Evolutionary conservation across 345 rosid genomes (phyloP).

Genomic region (Citrus trifoliata): DNA sequence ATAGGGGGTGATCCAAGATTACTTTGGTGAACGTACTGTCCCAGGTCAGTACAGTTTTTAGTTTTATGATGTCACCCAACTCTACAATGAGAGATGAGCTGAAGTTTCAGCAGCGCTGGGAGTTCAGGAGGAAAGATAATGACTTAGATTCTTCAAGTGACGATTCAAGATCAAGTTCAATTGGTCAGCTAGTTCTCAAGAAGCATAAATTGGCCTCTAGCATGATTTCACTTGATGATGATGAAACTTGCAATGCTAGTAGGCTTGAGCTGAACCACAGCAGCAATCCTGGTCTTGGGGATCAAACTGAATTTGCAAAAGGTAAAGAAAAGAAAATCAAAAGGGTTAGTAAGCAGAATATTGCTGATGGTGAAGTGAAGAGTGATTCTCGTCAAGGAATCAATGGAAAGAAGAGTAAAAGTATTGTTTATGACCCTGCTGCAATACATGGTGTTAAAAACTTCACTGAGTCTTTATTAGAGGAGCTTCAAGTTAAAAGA

Average conservation of each 20-base stretch:
- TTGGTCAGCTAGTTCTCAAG: constrained; percentile 21
- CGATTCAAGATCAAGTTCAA: constrained; percentile 28
- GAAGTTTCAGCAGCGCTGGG: constrained; percentile 49
- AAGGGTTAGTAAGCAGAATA: constrained; percentile 9
- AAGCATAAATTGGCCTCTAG: constrained; percentile 26
- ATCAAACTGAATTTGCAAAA: constrained; percentile 16
- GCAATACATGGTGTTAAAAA: constrained; percentile 34
- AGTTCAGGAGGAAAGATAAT: constrained; percentile 36
- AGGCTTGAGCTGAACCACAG: constrained; percentile 21
- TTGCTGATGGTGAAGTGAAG: constrained; percentile 6
- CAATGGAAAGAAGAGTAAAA: constrained; percentile 23
- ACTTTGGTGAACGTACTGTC: background rate
- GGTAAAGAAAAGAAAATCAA: constrained; percentile 21
- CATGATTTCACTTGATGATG: constrained; percentile 22
- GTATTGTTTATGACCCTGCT: constrained; percentile 19
- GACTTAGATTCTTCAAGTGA: constrained; percentile 44
- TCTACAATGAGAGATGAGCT: constrained; percentile 31
- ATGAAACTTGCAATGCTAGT: constrained; percentile 23
- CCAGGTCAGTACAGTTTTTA: background rate
- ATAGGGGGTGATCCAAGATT: background rate
- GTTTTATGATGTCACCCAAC: constrained; percentile 13
- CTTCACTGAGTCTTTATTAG: constrained; percentile 40
- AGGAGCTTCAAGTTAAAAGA: constrained; percentile 47
- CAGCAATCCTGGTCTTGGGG: constrained; percentile 11
- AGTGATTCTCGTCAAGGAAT: constrained; percentile 17